Base-by-base conservation (phyloP, 495 filamentous ascomycete genomes). In the Recurvomyces mirabilis region DNA sequence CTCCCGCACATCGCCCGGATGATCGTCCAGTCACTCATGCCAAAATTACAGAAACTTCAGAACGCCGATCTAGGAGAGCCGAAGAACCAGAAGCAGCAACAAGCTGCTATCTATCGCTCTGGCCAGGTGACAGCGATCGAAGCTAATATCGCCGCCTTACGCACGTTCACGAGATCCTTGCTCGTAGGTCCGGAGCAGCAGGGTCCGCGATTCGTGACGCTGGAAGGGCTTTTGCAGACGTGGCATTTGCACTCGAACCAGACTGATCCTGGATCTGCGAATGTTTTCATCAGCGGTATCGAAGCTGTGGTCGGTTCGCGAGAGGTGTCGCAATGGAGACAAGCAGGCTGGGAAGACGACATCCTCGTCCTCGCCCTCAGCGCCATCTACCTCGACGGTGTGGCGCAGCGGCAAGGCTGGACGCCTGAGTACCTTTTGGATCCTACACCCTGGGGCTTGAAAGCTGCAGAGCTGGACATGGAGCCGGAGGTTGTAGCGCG, bases 331-430 rank as follows among this genome's bases (percentile, higher is more conserved):
- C 25, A 43, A 17, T 39, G 53, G 31, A 26, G 42, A 14, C 28
- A 41, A 32, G 50, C 54, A 18, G 54, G 46, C n/a, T 56, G 54
- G 54, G 54, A 56, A 22, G 54, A 56, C 11, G 54, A 56, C 35
- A 28, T 53, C 11, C 45, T 52, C 25, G 42, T 50, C 5, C 30
- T 56, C 25, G 24, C 37, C 20, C 29, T 56, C 1, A 49, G 49
- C 28, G 42, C 32, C 12, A 24, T 47, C 10, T 32, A 30, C 6
- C 37, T 49, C 9, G 17, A 38, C 1, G 35, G 22, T 6, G 23
- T 15, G 36, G 5, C 5, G 24, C n/a, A 22, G 34, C 3, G 2
- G 20, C 20, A 28, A 2, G 21, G 24, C 4, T n/a, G n/a, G n/a
- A n/a, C n/a, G n/a, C n/a, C n/a, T n/a, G n/a, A n/a, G n/a, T n/a